These are phyloP conservation scores for Phialophora chinensis DNA, from an alignment of 2,329 filamentous ascomycete genomes.

Conservation along the genomic window DNA sequence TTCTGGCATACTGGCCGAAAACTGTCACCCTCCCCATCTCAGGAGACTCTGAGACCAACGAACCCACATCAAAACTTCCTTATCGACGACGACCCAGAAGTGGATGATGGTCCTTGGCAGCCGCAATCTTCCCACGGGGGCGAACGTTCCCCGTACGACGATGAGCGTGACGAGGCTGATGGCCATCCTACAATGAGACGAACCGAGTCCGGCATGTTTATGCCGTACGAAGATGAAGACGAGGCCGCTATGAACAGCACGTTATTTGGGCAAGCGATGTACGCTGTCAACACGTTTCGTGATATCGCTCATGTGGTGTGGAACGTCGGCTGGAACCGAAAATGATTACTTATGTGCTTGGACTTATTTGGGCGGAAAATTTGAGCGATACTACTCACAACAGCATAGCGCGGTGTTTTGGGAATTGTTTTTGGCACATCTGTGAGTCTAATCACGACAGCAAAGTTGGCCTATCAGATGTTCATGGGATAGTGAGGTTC, in stretches of 20 bases:
- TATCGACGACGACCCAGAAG: constrained; percentile 66
- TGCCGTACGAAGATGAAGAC: constrained; percentile 76
- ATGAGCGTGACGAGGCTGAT: constrained; percentile 61
- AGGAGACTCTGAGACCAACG: constrained; percentile 78
- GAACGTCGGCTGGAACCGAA: constrained; percentile 65
- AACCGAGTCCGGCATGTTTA: constrained; percentile 87
- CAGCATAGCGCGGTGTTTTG: constrained; percentile 33
- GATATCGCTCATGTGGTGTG: constrained; percentile 71
- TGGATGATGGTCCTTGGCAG: constrained; percentile 54
- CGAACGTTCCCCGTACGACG: constrained; percentile 34
- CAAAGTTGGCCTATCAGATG: not conserved
- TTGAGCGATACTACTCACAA: constrained; percentile 11
- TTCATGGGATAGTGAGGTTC: not conserved
- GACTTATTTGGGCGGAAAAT: constrained; percentile 5
- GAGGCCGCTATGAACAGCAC: constrained; percentile 62
- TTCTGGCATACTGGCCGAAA: constrained; percentile 53
- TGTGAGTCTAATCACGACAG: constrained; percentile 15
- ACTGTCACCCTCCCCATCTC: constrained; percentile 76
- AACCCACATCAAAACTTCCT: constrained; percentile 70
- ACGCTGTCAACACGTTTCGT: constrained; percentile 72
- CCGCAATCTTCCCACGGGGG: constrained; percentile 40
- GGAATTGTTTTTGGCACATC: constrained; percentile 4
- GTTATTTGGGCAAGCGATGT: constrained; percentile 78
- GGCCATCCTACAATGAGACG: constrained; percentile 69
- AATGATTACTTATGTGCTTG: constrained; percentile 18